Base-by-base conservation (phyloP, 176 grass and related monocot species). In the Cenchrus fungigraminus region DNA sequence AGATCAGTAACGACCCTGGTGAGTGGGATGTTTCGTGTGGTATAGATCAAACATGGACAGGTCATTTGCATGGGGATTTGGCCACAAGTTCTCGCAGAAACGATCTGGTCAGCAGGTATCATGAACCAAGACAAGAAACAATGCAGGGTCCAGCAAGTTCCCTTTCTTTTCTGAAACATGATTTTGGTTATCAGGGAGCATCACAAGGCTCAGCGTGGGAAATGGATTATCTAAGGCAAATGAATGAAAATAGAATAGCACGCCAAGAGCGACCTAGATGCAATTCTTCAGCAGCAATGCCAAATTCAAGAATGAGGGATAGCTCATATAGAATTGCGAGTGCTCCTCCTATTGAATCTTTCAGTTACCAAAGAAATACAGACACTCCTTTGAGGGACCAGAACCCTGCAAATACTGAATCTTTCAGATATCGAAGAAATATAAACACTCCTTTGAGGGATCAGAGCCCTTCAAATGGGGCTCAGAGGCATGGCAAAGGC, bases 291-390 rank as follows among this genome's bases (percentile, higher is more conserved):
- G 69, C 46, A 52, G 83, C 62, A 45, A 81, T 52, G 80, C 83
- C 73, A 40, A 80, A 62, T 79, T 79, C 81, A 77, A 89, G 63
- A 71, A 82, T 55, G 69, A 91, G 82, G 61, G 60, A 77, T 82
- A 70, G 68, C 56, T 52, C 87, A 55, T 87, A 81, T 44, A 84
- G 82, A 29, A 94, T 78, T 83, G 28, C 11, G 67, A 86, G 84
- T 83, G 86, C 83, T 80, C 89, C 93, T 58, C 72, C 91, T 16
- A 82, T 91, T 68, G 91, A 98, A 45, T 90, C 77, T 82, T 93
- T 88, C 84, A 92, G 77, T 59, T 92, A 94, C 55, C 64, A 90
- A 81, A 86, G 83, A 66, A 84, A 85, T 66, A 45, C 77, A 37
- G 77, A 77, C n/a, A 77, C 66, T 87, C 73, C 81, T 40, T 87